Evolutionary conservation across 2,329 filamentous ascomycete genomes (phyloP), one percentile per base, ranked within the genome.

Genomic region (Trichoderma pleuroti): DNA sequence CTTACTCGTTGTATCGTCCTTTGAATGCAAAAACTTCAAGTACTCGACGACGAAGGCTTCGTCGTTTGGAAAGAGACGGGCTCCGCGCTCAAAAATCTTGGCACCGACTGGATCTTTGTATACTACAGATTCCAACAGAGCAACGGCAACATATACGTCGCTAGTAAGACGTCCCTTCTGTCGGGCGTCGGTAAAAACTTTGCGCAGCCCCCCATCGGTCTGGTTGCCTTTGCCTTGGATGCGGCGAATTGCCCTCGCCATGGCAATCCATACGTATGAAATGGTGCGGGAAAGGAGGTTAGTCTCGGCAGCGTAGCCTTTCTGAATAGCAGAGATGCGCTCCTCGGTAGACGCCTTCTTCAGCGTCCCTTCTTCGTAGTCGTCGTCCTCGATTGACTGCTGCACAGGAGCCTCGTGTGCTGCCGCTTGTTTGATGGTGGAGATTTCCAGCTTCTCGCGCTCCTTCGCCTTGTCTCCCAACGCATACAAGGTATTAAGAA

Each of bases 1-100:
- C 92, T 86, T 86, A 97, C 93, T 98, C 36, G 93, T 97, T 61
- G 94, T 91, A 80, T 99, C 96, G 76, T 97, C 95, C 78, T 93
- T 93, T 14, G 92, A 91, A 76, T 98, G 92, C 72, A 99, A 84
- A 80, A 97, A 96, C 83, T 97, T 98, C 76, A 99, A 86, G 80
- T 99, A 98, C 80, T 98, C 94, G 65, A 99, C 87, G 73, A 97
- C 93, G 81, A 98, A 98, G 71, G 90, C 87, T 79, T 97, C 94
- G 76, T 98, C 95, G 62, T 97, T 93, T 0, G 95, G 95, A 78
- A 98, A 99, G 14, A 99, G 85, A 77, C 93, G 96, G 73, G 95
- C 90, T 24, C 96, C 96, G 59, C 95, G 92, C 79, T 99, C 96
- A 75, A 98, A 97, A 72, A 99, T 98, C 82, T 96, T 98, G 56